Evolutionary conservation across 768 basidiomycete species (phyloP).

Genomic region (Amanita brunnescens): DNA sequence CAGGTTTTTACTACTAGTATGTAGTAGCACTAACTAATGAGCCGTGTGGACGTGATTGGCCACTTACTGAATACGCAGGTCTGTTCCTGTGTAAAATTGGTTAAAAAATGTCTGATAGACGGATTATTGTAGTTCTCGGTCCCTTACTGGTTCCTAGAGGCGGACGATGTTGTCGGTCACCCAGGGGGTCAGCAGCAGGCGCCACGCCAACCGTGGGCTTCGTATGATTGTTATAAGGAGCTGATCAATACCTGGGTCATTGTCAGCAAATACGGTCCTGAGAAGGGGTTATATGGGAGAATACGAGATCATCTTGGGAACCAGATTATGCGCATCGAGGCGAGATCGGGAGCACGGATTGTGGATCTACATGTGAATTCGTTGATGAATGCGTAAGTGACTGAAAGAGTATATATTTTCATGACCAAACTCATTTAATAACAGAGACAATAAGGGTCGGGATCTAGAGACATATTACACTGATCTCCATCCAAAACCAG

Average conservation of each 20-base stretch:
- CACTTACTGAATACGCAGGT: background rate
- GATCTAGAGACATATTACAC: background rate
- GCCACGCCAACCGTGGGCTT: background rate
- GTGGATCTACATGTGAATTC: background rate
- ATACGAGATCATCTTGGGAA: background rate
- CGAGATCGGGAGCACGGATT: background rate
- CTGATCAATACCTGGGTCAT: background rate
- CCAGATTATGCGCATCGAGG: background rate
- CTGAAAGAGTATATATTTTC: background rate
- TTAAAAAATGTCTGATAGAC: background rate
- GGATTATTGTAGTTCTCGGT: background rate
- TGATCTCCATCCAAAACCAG: background rate
- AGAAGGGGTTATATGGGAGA: background rate
- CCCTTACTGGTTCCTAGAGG: background rate
- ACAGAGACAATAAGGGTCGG: background rate
- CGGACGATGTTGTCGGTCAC: background rate
- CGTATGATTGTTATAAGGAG: background rate
- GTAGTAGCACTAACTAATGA: no score
- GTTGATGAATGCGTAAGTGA: background rate
- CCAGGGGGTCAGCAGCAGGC: background rate
- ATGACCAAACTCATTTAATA: background rate
- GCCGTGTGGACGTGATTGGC: no score
- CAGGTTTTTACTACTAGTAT: no score
- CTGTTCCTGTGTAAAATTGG: background rate
- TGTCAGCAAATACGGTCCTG: background rate